Conservation (phyloP, 768 basidiomycete genomes). For the Omphalotus guepiniiformis region DNA sequence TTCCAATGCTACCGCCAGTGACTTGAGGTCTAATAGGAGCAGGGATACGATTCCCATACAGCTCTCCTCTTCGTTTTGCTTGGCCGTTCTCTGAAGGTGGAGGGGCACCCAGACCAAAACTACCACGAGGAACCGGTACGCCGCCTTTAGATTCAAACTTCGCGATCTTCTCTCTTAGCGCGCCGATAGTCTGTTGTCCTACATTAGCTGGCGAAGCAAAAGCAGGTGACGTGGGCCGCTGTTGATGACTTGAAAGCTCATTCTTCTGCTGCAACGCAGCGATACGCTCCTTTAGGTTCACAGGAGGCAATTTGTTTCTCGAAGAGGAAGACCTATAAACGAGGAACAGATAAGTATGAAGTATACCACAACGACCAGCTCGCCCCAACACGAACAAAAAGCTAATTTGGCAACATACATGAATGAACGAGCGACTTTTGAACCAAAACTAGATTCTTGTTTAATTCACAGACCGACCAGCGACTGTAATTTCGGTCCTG, state of each 20-base stretch:
- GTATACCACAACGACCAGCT: neutral
- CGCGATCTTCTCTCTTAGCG: conserved; percentile 67
- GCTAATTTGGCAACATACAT: neutral
- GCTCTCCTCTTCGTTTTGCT: conserved; percentile 53
- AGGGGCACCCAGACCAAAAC: conserved; percentile 66
- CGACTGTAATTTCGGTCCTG: conserved; percentile 9
- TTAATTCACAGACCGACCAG: conserved; percentile 11
- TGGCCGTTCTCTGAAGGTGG: conserved; percentile 44
- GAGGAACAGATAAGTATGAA: conserved; percentile 1
- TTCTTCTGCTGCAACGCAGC: conserved; percentile 72
- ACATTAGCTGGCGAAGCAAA: conserved; percentile 8
- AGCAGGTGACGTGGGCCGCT: conserved; percentile 9
- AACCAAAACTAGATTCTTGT: conserved; percentile 1
- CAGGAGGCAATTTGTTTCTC: conserved; percentile 28
- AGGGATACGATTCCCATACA: conserved; percentile 74
- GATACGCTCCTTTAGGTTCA: conserved; percentile 78
- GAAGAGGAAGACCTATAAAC: conserved; percentile 23
- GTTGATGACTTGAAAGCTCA: conserved; percentile 17
- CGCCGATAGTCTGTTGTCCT: conserved; percentile 13
- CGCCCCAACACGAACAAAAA: neutral
- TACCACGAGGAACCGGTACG: conserved; percentile 68
- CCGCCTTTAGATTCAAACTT: conserved; percentile 78
- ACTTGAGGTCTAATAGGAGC: conserved; percentile 30
- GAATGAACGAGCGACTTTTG: conserved; percentile 1
- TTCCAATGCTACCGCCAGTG: conserved; percentile 11